A percentile compares a stretch with the other conserved stretches of the same genome.
phyloP scores from a whole-genome alignment of 768 basidiomycete species.

The Leucocoprinus birnbaumii region DNA sequence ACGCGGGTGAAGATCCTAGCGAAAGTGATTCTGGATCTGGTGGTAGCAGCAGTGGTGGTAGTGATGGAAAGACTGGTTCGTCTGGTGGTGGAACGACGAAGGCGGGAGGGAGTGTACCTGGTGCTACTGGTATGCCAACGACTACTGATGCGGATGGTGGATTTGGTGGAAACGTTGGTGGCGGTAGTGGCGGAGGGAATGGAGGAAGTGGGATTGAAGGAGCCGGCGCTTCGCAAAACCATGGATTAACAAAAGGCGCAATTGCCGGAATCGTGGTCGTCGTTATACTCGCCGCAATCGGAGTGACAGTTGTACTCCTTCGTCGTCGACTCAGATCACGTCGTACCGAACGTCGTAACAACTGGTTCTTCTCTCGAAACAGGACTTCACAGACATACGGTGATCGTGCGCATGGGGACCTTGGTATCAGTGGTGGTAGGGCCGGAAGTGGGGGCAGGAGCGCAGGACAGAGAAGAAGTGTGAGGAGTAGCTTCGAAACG shows the following conservation, averaged over 20 bases:
- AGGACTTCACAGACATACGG: constrained; percentile 22
- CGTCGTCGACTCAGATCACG: constrained; percentile 43
- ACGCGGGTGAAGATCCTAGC: constrained; percentile 6
- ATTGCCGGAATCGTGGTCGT: constrained; percentile 44
- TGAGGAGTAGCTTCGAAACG: constrained; percentile 65
- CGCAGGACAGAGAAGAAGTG: constrained; percentile 4
- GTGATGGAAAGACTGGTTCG: background rate
- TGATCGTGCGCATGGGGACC: constrained; percentile 13
- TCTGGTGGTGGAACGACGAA: background rate
- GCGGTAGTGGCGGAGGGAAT: background rate
- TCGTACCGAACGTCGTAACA: constrained; percentile 37
- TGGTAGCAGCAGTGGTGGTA: background rate
- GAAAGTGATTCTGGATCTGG: background rate
- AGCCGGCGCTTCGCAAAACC: no score
- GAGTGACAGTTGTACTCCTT: constrained; percentile 36
- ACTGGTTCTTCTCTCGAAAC: constrained; percentile 42
- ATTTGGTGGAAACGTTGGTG: background rate
- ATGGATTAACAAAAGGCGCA: constrained; percentile 17
- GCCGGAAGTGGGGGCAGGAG: constrained; percentile 7
- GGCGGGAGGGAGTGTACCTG: no score
- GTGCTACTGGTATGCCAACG: background rate
- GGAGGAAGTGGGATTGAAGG: constrained; percentile 4
- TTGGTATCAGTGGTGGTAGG: background rate
- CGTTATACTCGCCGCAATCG: constrained; percentile 30
- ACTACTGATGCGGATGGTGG: background rate